Percentiles rank a stretch among this genome's conserved stretches.
Conservation (phyloP, 306 rosid species). For the Prunus fruticosa region DNA sequence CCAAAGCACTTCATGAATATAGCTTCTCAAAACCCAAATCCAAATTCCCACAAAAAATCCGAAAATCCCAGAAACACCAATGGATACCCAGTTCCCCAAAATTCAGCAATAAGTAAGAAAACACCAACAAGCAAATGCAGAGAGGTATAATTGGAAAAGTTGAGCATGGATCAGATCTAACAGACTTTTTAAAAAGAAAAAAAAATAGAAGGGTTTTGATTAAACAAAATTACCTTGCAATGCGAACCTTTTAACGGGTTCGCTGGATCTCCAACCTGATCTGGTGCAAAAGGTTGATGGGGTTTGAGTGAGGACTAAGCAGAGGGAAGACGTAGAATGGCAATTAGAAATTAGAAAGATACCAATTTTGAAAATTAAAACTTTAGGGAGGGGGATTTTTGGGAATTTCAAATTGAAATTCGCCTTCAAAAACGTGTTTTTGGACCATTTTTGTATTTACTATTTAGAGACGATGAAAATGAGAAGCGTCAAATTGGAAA, state of each 20-base stretch:
- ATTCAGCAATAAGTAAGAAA: conserved; percentile 11
- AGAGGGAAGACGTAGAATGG: conserved; percentile 21
- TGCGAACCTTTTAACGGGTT: conserved; percentile 38
- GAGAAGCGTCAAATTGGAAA: neutral
- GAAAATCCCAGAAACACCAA: conserved; percentile 16
- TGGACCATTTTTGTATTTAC: neutral
- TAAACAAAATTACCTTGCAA: conserved; percentile 14
- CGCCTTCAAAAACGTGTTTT: conserved; percentile 11
- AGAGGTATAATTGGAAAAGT: neutral
- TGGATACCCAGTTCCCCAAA: conserved; percentile 12
- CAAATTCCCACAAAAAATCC: neutral
- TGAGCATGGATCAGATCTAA: conserved; percentile 35
- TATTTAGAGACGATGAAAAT: neutral
- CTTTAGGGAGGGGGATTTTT: neutral
- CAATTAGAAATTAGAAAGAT: neutral
- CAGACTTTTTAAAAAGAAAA: conserved; percentile 11
- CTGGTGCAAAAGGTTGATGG: conserved; percentile 30
- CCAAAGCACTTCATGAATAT: neutral
- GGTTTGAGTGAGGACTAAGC: conserved; percentile 34
- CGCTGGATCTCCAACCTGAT: conserved; percentile 47
- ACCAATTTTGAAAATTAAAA: neutral
- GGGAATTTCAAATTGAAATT: neutral
- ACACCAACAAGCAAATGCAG: conserved; percentile 7
- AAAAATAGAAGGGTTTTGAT: conserved; percentile 7
- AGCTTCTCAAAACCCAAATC: conserved; percentile 7